These are phyloP conservation scores for Rachicladosporium sp. DNA, from an alignment of 2,329 filamentous ascomycete species.

Conservation along the genomic window DNA sequence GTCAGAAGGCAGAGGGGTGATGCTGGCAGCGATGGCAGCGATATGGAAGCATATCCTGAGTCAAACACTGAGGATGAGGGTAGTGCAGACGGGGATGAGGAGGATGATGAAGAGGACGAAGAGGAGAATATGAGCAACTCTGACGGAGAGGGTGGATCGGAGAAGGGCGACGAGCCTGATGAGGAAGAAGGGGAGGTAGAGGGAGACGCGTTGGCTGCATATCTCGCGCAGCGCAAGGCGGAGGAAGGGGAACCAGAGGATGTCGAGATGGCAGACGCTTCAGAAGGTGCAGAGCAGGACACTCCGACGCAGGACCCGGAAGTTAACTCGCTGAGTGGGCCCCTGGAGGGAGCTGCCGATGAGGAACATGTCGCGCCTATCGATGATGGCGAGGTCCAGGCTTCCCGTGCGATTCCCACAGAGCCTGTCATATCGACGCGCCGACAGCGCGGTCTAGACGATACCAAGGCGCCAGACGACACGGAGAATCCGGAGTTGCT, in stretches of 20 bases:
- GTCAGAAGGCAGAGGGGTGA: conserved; percentile 21
- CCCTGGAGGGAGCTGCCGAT: no score
- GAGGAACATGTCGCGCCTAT: no score
- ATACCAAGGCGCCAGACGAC: not conserved
- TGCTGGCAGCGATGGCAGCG: conserved; percentile 8
- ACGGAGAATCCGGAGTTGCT: conserved; percentile 15
- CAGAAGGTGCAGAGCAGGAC: no score
- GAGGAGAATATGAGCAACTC: conserved; percentile 49
- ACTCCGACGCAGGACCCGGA: no score
- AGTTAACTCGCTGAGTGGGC: no score
- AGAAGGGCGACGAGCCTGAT: conserved; percentile 34
- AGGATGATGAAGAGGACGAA: conserved; percentile 28
- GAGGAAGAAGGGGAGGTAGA: conserved; percentile 42
- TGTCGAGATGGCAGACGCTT: conserved; percentile 3
- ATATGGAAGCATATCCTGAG: conserved; percentile 14
- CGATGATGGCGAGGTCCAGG: no score
- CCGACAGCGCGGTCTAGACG: no score
- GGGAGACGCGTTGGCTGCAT: conserved; percentile 31
- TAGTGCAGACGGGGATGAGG: conserved; percentile 31
- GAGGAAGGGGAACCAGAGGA: conserved; percentile 8
- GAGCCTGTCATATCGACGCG: no score
- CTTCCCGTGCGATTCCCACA: no score
- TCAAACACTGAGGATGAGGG: conserved; percentile 19
- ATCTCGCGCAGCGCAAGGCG: conserved; percentile 14
- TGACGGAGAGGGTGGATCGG: conserved; percentile 44